Evolutionary conservation across 805 yeast species (phyloP).

Genomic region (Schizosaccharomyces osmophilus): DNA sequence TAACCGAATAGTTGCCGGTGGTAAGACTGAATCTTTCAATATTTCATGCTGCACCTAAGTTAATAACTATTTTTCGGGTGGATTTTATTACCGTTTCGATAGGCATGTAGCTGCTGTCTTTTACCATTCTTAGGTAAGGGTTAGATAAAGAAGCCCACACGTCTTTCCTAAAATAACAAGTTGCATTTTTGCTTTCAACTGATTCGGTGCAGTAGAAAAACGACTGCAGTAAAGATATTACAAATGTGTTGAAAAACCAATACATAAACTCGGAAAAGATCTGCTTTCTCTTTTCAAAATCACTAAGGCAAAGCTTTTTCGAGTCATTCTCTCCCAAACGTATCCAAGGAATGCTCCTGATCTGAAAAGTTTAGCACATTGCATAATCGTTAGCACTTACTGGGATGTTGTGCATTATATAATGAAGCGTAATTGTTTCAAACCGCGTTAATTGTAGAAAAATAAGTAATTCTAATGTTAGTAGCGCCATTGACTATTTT

Average conservation of each 20-base stretch:
- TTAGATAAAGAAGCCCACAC: constrained; percentile 27
- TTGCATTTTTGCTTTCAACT: constrained; percentile 17
- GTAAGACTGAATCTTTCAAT: constrained; percentile 8
- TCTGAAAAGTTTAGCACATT: background rate
- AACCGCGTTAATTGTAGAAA: background rate
- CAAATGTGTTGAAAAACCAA: constrained; percentile 32
- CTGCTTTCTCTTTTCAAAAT: constrained; percentile 16
- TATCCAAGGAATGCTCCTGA: background rate
- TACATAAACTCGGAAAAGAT: constrained; percentile 21
- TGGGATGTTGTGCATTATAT: background rate
- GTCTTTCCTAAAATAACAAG: constrained; percentile 31
- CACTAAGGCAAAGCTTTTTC: constrained; percentile 14
- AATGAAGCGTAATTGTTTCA: background rate
- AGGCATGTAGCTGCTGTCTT: constrained; percentile 4
- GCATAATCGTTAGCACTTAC: background rate
- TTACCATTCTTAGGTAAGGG: constrained; percentile 17
- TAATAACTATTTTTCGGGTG: background rate
- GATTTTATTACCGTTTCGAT: background rate
- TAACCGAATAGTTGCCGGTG: constrained; percentile 13
- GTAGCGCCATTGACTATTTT: too few species aligned
- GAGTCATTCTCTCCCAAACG: background rate
- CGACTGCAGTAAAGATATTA: constrained; percentile 23
- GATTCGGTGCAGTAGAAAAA: constrained; percentile 48
- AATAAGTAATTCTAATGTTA: background rate
- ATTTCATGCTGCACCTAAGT: too few species aligned